Evolutionary conservation across 208 protist genomes (phyloP), one percentile per base, ranked within the genome.

Genomic region (Zelonia costaricensis): DNA sequence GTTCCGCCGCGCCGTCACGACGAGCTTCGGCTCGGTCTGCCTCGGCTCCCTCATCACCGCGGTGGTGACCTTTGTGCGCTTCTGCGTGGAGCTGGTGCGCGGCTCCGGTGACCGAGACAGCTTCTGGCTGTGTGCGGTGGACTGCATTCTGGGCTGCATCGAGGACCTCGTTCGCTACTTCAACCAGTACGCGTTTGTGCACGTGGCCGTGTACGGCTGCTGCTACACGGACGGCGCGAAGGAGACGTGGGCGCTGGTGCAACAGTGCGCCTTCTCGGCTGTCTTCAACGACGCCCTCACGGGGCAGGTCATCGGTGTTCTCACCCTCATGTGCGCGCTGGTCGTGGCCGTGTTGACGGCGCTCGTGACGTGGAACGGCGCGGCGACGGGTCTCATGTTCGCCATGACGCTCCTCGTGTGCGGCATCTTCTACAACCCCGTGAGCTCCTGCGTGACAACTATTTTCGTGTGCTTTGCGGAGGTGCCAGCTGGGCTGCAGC

Each of bases 401-500:
- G 20, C 82, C 35, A 59, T 91, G 43, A 69, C 80, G 20, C 57
- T 85, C 18, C 49, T 86, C n/a, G 69, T 93, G 20, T 71, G 64
- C 42, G 18, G 16, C 33, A 78, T 77, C 33, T 67, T 92, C 31
- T 77, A 92, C 23, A 49, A 55, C 20, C 49, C 80, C n/a, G 72
- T 94, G 23, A 38, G 69, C 35, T 87, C 74, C 59, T 74, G 69
- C n/a, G 75, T 93, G 27, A 76, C 69, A 16, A 92, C 86, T 15
- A 59, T 95, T 13, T 93, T 94, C 77, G 86, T 96, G 16, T 93
- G 91, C 70, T 92, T 90, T 52, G 88, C 80, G 4, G 90, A 97
- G 61, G 59, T 88, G 30, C 83, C 84, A 16, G 79, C 88, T 23
- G 78, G 64, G 13, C 62, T 95, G 45, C 53, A 67, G 49, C 42